Conservation (phyloP, 2,329 filamentous ascomycete genomes). For the Diaporthe helianthi region DNA sequence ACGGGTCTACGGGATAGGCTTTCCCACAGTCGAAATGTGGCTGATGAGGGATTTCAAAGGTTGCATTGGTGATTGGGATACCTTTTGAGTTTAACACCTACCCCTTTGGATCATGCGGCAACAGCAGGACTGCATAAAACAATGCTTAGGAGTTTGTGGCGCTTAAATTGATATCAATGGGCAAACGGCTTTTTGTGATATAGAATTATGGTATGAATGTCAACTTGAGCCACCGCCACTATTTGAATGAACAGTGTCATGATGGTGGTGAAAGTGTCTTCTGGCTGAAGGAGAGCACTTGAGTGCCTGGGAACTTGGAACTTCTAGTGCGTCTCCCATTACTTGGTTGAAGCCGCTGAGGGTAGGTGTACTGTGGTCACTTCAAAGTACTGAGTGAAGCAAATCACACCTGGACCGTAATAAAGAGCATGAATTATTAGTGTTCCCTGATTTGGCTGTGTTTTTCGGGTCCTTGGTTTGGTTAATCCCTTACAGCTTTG, state of each 20-base stretch:
- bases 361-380: neutral
- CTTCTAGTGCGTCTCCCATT: too few species aligned
- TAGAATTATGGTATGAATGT: neutral
- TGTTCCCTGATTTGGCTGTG: too few species aligned
- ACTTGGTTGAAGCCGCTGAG: too few species aligned
- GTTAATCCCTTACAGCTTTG: too few species aligned
- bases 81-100: neutral
- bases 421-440: too few species aligned
- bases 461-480: too few species aligned
- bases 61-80: conserved; percentile 21
- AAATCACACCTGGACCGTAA: too few species aligned
- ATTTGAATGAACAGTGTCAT: neutral
- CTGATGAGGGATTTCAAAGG: conserved; percentile 4
- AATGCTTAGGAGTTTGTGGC: conserved; percentile 11
- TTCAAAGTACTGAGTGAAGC: too few species aligned
- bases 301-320: too few species aligned
- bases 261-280: neutral
- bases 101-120: neutral
- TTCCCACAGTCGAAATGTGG: neutral
- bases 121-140: neutral
- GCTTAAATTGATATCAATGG: neutral
- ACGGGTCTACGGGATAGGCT: neutral
- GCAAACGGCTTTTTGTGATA: neutral
- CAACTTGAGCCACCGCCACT: neutral
- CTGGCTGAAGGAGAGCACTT: neutral